A percentile compares a stretch with the other conserved stretches of the same genome.
These are phyloP conservation scores for Coelastrella sp. DNA, from an alignment of 139 green algal genomes.

Conservation along the genomic window DNA sequence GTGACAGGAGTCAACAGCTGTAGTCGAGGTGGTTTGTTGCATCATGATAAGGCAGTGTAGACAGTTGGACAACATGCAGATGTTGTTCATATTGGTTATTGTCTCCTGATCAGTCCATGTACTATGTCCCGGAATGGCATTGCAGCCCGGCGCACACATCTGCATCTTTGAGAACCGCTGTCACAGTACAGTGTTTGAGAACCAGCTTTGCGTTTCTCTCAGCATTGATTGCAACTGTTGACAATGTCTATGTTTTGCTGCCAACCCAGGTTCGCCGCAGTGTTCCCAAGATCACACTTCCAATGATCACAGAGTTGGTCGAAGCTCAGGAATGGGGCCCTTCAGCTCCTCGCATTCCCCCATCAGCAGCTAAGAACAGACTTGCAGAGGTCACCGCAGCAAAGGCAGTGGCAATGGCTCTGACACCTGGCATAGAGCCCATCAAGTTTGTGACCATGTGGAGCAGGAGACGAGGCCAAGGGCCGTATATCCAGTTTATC, in stretches of 20 bases:
- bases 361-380: constrained; percentile 62
- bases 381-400: constrained; percentile 59
- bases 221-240: too few species aligned
- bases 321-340: constrained; percentile 64
- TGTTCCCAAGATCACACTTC: constrained; percentile 61
- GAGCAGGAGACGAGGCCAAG: constrained; percentile 54
- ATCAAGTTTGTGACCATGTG: constrained; percentile 67
- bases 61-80: too few species aligned
- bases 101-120: too few species aligned
- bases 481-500: constrained; percentile 64
- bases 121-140: too few species aligned
- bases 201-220: too few species aligned
- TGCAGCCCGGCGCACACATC: too few species aligned
- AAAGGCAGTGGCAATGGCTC: constrained; percentile 68
- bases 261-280: constrained; percentile 55
- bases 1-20: too few species aligned
- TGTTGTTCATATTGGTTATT: too few species aligned
- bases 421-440: constrained; percentile 66
- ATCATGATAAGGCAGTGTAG: too few species aligned
- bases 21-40: too few species aligned
- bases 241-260: constrained; percentile 47
- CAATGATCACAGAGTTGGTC: constrained; percentile 68
- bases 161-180: too few species aligned
- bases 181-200: too few species aligned
- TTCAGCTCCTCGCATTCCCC: constrained; percentile 53